A percentile compares a stretch with the other conserved stretches of the same genome.
phyloP scores from a whole-genome alignment of 78 protist genomes.

The Tieghemostelium lacteum region DNA sequence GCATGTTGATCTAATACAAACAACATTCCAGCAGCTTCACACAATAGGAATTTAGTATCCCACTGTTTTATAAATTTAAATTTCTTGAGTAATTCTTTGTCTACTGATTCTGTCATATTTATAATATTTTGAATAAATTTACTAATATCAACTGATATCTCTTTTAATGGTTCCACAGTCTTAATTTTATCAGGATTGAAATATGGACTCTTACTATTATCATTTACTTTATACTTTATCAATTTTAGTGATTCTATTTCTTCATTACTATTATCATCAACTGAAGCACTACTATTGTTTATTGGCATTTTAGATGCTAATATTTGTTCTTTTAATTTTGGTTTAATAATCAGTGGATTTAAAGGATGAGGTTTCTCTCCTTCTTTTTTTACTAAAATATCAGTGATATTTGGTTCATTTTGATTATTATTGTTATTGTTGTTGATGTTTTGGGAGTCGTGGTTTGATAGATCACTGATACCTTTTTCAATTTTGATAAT shows the following conservation, averaged over 20 bases:
- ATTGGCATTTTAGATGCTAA: too few relatives aligned
- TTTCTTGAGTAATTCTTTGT: constrained; percentile 9
- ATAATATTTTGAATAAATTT: background rate
- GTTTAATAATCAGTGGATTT: background rate
- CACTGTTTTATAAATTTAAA: constrained; percentile 45
- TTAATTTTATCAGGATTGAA: background rate
- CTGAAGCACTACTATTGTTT: too few relatives aligned
- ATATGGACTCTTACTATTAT: background rate
- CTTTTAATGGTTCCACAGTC: background rate
- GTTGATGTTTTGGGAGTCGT: too few relatives aligned
- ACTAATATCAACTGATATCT: background rate
- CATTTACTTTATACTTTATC: background rate
- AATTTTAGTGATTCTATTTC: too few relatives aligned
- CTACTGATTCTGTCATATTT: background rate
- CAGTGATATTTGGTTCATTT: too few relatives aligned
- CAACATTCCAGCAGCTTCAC: constrained; percentile 38
- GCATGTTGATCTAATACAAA: constrained; percentile 71
- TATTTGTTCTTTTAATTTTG: too few relatives aligned
- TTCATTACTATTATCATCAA: too few relatives aligned
- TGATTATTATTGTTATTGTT: too few relatives aligned
- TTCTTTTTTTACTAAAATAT: too few relatives aligned
- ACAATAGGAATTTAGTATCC: constrained; percentile 40
- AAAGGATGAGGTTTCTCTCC: too few relatives aligned
- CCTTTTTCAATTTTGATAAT: too few relatives aligned
- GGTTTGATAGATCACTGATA: too few relatives aligned